Evolutionary conservation across 305 asterid genomes (phyloP).

Genomic region (Fraxinus velutina): DNA sequence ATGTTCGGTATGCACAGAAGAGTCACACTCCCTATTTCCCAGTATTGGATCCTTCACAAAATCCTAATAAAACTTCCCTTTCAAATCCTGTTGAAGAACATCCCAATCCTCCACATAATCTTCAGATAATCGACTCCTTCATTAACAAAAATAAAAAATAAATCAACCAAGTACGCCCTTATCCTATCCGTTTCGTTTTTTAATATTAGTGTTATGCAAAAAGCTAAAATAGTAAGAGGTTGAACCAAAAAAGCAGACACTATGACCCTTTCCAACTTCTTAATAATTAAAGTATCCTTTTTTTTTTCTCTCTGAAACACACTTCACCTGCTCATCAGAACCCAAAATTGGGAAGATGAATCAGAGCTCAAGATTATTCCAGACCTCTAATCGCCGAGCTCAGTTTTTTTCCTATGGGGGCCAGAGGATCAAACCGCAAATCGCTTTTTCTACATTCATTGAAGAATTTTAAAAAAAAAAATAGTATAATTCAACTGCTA

Average conservation of each 20-base stretch:
- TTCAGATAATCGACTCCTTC: not conserved
- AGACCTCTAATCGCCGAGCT: not conserved
- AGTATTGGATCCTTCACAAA: slow-evolving; percentile 45
- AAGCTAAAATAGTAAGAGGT: not conserved
- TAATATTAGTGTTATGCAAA: not conserved
- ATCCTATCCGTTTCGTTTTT: not conserved
- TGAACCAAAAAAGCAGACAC: not conserved
- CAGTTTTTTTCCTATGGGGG: not conserved
- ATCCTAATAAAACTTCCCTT: slow-evolving; percentile 18
- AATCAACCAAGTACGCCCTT: not conserved
- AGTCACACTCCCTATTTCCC: slow-evolving; percentile 44
- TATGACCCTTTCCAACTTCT: not conserved
- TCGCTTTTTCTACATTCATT: not conserved
- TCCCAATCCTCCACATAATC: not conserved
- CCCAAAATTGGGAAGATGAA: not conserved
- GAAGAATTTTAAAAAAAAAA: no score
- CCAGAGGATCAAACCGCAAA: not conserved
- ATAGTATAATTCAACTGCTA: not conserved
- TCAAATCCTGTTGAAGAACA: not conserved
- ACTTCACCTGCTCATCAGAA: not conserved
- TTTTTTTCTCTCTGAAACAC: not conserved
- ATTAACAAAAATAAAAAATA: not conserved
- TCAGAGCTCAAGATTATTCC: not conserved
- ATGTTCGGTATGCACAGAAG: slow-evolving; percentile 67
- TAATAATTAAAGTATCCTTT: no score